Percentiles rank a stretch among this genome's conserved stretches.
These are phyloP conservation scores for Thymus quinquecostatus DNA, from an alignment of 257 asterid species.

Conservation along the genomic window DNA sequence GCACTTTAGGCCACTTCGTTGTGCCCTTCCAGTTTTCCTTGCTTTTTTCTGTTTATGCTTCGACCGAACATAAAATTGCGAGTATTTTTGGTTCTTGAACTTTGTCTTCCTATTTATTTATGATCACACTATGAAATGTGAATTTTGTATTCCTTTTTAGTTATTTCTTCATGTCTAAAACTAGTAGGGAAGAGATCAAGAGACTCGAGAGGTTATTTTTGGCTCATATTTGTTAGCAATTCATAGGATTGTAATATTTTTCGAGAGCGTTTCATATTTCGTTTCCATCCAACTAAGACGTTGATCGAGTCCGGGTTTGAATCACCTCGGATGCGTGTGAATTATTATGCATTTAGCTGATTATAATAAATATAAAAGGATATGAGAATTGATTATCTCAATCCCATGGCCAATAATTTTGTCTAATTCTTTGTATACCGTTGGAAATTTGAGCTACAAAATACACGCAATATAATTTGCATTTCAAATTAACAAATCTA, in stretches of 20 bases:
- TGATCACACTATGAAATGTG: neutral
- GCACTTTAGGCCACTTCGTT: slow-evolving; percentile 53
- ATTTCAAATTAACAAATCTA: too few species aligned
- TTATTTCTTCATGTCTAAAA: neutral
- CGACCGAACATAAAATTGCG: slow-evolving; percentile 48
- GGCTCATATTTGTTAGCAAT: neutral
- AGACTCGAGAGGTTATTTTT: neutral
- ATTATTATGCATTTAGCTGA: too few species aligned
- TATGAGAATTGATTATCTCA: too few species aligned
- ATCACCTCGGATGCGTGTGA: too few species aligned
- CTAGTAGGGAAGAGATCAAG: neutral
- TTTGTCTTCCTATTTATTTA: neutral
- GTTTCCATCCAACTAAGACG: too few species aligned
- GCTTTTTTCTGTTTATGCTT: slow-evolving; percentile 50
- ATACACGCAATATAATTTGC: neutral
- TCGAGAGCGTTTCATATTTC: too few species aligned
- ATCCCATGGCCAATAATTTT: too few species aligned
- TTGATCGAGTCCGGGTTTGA: too few species aligned
- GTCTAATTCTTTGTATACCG: neutral
- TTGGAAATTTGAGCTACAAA: too few species aligned
- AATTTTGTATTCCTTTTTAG: neutral
- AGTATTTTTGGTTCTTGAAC: slow-evolving; percentile 25
- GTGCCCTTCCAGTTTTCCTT: slow-evolving; percentile 60
- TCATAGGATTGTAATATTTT: too few species aligned
- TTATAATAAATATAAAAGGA: neutral